A percentile compares a stretch with the other conserved stretches of the same genome.
Conservation (phyloP, 305 asterid species). For the Fraxinus dipetala region DNA sequence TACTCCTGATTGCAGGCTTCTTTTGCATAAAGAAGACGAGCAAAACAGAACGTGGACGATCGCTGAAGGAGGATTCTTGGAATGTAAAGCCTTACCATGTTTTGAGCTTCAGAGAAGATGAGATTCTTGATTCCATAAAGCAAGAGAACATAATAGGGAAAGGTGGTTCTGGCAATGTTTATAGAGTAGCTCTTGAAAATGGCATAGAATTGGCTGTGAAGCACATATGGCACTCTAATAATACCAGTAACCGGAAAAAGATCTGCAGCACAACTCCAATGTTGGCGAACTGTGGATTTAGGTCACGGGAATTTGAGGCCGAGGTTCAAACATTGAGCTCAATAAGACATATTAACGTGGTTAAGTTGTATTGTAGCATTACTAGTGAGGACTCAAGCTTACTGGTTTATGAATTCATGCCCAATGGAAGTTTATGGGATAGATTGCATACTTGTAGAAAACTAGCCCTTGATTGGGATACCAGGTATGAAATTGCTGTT, state of each 20-base stretch:
- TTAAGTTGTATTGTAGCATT: conserved; percentile 76
- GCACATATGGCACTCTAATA: conserved; percentile 64
- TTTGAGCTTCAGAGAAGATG: conserved; percentile 71
- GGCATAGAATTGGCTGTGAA: conserved; percentile 78
- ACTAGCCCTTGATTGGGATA: conserved; percentile 63
- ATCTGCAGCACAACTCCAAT: conserved; percentile 49
- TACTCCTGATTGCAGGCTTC: conserved; percentile 42
- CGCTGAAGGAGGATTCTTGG: conserved; percentile 78
- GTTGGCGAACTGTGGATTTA: conserved; percentile 36
- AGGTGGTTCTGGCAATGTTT: conserved; percentile 34
- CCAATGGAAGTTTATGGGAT: conserved; percentile 91
- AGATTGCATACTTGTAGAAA: conserved; percentile 56
- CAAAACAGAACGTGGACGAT: conserved; percentile 31
- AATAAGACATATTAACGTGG: conserved; percentile 77
- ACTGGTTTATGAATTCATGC: conserved; percentile 84
- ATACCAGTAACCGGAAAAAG: conserved; percentile 19
- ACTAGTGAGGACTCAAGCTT: conserved; percentile 85
- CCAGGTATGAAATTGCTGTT: conserved; percentile 71
- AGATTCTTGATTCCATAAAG: conserved; percentile 70
- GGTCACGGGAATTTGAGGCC: conserved; percentile 58
- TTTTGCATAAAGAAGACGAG: conserved; percentile 47
- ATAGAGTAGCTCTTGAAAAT: conserved; percentile 46
- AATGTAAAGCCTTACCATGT: conserved; percentile 73
- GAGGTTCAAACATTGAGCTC: conserved; percentile 82
- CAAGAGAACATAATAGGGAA: conserved; percentile 18